These are phyloP conservation scores for Ceratocystiopsis minuta DNA, from an alignment of 2,329 filamentous ascomycete species.

Conservation along the genomic window DNA sequence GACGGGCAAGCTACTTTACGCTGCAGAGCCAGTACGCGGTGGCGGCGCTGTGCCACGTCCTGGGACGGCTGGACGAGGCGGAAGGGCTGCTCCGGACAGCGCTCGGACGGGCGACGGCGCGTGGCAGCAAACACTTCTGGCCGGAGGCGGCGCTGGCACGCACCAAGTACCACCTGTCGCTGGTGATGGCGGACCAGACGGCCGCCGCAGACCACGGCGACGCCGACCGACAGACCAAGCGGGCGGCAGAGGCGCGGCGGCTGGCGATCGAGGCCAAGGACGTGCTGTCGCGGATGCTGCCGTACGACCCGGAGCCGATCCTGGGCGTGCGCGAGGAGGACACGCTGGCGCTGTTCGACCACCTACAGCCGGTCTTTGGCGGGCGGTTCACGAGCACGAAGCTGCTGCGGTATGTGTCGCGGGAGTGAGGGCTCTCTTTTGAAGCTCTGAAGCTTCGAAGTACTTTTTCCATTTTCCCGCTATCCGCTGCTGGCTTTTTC, in stretches of 20 bases:
- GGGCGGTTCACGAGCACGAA: slow-evolving; percentile 8
- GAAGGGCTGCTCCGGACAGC: slow-evolving; percentile 7
- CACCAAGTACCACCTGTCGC: slow-evolving; percentile 8
- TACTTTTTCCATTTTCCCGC: no score
- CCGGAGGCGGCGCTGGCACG: slow-evolving; percentile 7
- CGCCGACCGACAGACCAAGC: background rate
- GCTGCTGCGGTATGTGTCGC: slow-evolving; percentile 5
- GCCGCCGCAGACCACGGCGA: background rate
- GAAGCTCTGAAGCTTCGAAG: no score
- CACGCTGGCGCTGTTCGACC: slow-evolving; percentile 8
- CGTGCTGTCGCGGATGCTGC: slow-evolving; percentile 9
- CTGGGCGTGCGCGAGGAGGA: slow-evolving; percentile 6
- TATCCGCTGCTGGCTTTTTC: no score
- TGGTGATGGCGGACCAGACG: slow-evolving; percentile 2
- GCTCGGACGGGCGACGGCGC: slow-evolving; percentile 2
- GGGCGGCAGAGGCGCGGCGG: slow-evolving; percentile 1
- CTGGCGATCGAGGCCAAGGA: slow-evolving; percentile 8
- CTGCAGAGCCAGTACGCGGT: slow-evolving; percentile 9
- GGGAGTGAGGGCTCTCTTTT: no score
- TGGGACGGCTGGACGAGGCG: slow-evolving; percentile 6
- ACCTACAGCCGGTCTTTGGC: slow-evolving; percentile 9
- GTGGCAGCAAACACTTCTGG: slow-evolving; percentile 7
- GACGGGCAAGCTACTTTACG: slow-evolving; percentile 9
- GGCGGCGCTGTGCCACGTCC: slow-evolving; percentile 6
- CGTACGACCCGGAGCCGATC: slow-evolving; percentile 8